These are phyloP conservation scores for Aspergillus nanangensis DNA, from an alignment of 495 filamentous ascomycete genomes.

Conservation along the genomic window DNA sequence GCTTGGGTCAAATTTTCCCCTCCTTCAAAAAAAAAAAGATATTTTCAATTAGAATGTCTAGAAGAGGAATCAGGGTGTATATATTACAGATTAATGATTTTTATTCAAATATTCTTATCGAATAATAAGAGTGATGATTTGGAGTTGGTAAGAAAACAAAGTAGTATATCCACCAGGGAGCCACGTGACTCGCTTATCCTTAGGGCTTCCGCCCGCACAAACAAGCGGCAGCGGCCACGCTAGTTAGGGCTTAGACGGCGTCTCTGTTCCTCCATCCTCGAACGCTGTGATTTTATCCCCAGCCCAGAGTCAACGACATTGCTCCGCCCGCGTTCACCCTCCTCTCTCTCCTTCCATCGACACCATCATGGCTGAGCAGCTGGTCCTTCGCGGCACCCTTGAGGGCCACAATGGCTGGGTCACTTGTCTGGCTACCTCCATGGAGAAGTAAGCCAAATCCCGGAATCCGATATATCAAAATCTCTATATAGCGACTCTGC, in stretches of 20 bases:
- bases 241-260: constrained; percentile 38
- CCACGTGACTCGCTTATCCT: constrained; percentile 34
- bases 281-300: constrained; percentile 41
- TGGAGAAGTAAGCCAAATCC: constrained; percentile 80
- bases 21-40: too few species aligned
- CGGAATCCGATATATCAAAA: constrained; percentile 6
- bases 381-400: constrained; percentile 95
- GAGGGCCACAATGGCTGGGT: constrained; percentile 88
- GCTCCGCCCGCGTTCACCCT: constrained; percentile 38
- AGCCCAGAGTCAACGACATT: constrained; percentile 45
- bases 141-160: neutral
- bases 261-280: constrained; percentile 32
- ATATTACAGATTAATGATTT: too few species aligned
- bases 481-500: neutral
- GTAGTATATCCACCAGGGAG: neutral
- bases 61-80: neutral
- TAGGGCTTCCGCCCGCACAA: constrained; percentile 36
- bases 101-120: too few species aligned
- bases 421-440: constrained; percentile 82
- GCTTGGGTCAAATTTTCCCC: neutral
- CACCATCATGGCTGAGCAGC: constrained; percentile 82
- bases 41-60: neutral
- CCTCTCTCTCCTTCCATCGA: constrained; percentile 42
- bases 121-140: too few species aligned
- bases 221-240: constrained; percentile 25